Conservation (phyloP, 2,329 filamentous ascomycete species). For the Aspergillus ochraceoroseus region DNA sequence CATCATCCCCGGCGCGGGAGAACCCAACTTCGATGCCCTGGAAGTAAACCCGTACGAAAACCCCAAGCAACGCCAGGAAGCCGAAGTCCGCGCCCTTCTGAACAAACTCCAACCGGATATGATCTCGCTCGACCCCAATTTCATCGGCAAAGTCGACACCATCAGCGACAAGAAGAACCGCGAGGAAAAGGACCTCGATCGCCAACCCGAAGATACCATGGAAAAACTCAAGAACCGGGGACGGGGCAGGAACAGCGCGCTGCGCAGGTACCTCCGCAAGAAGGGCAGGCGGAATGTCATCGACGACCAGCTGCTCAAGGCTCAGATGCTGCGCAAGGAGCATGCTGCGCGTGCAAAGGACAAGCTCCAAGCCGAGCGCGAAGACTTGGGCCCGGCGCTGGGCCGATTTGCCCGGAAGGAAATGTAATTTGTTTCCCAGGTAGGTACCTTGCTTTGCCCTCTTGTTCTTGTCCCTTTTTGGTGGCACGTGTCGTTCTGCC, state of each 20-base stretch:
- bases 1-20: conserved; percentile 88
- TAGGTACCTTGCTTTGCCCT: too few relatives aligned
- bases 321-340: conserved; percentile 72
- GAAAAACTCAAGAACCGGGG: conserved; percentile 67
- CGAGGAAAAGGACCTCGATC: conserved; percentile 74
- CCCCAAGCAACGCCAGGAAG: conserved; percentile 83
- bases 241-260: conserved; percentile 80
- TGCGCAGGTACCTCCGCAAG: conserved; percentile 86
- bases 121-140: conserved; percentile 91
- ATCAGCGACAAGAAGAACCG: conserved; percentile 71
- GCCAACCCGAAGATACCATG: conserved; percentile 56
- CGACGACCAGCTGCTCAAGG: conserved; percentile 84
- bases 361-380: conserved; percentile 60
- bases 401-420: conserved; percentile 74
- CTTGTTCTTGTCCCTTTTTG: not conserved
- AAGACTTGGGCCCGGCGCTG: conserved; percentile 79
- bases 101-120: conserved; percentile 96
- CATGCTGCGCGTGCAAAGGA: conserved; percentile 64
- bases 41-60: conserved; percentile 96
- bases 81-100: conserved; percentile 80
- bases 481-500: not conserved
- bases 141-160: conserved; percentile 80
- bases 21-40: conserved; percentile 91
- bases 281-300: conserved; percentile 89
- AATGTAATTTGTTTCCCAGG: conserved; percentile 19